phyloP scores from a whole-genome alignment of 2,329 filamentous ascomycete genomes.

The Microcyclospora tardicrescens region DNA sequence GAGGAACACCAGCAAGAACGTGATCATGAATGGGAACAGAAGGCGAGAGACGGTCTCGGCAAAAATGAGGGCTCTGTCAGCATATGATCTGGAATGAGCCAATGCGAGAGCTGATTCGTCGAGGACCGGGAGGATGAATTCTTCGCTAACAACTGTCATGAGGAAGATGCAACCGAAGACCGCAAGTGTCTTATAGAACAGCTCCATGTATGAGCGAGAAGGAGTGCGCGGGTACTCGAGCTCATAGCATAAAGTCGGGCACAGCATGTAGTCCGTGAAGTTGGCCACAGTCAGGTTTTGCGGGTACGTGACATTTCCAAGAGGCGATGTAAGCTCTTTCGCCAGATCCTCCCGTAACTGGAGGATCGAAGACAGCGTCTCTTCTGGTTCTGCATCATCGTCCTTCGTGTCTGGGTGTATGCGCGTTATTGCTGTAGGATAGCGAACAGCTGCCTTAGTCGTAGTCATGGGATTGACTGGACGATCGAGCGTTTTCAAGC shows the following conservation, averaged over 20 bases:
- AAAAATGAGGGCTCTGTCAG: constrained; percentile 66
- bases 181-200: constrained; percentile 74
- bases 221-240: constrained; percentile 80
- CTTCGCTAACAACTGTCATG: constrained; percentile 78
- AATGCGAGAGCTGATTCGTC: constrained; percentile 53
- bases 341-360: constrained; percentile 77
- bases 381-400: constrained; percentile 31
- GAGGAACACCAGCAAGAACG: constrained; percentile 86
- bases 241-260: constrained; percentile 94
- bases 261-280: constrained; percentile 76
- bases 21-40: constrained; percentile 94
- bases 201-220: constrained; percentile 63
- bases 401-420: constrained; percentile 23
- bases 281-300: constrained; percentile 73
- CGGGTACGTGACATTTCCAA: constrained; percentile 82
- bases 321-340: constrained; percentile 77
- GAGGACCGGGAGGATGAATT: constrained; percentile 88
- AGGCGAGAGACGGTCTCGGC: constrained; percentile 83
- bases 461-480: constrained; percentile 38
- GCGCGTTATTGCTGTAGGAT: constrained; percentile 43
- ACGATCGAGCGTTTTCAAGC: constrained; percentile 64
- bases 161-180: constrained; percentile 96
- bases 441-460: constrained; percentile 51
- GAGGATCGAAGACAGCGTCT: constrained; percentile 34
- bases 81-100: constrained; percentile 32